These are phyloP conservation scores for Pinus albicaulis DNA, from an alignment of 75 land plant species.

Conservation along the genomic window DNA sequence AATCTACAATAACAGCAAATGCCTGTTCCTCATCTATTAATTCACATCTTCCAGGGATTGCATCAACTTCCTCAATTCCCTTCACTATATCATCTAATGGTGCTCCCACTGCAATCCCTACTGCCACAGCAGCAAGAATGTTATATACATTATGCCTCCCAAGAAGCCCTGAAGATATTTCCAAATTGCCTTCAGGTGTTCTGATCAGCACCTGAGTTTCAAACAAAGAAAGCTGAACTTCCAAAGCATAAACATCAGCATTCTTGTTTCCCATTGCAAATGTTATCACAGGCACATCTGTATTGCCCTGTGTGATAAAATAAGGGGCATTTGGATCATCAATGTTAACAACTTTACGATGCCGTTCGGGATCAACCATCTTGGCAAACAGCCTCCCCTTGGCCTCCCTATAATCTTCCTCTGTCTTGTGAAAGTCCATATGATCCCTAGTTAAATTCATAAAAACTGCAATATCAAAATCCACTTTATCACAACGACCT, in stretches of 20 bases:
- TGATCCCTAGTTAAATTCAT: conserved; percentile 61
- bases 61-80: conserved; percentile 91
- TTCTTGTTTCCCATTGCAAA: conserved; percentile 77
- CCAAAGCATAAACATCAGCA: conserved; percentile 72
- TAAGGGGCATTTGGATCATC: conserved; percentile 74
- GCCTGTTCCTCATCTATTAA: conserved; percentile 98
- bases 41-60: conserved; percentile 89
- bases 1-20: conserved; percentile 94
- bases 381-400: conserved; percentile 53
- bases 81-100: conserved; percentile 85
- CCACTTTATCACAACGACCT: conserved; percentile 74
- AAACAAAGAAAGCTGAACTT: conserved; percentile 70
- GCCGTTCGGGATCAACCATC: conserved; percentile 81
- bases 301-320: conserved; percentile 68
- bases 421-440: conserved; percentile 43
- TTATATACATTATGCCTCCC: conserved; percentile 80
- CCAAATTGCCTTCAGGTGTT: conserved; percentile 73
- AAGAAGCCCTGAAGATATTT: conserved; percentile 87
- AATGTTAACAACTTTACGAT: conserved; percentile 73
- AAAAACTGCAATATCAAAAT: conserved; percentile 92
- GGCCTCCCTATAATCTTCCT: conserved; percentile 58
- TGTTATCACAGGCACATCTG: conserved; percentile 78
- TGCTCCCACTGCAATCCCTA: conserved; percentile 82
- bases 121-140: conserved; percentile 79
- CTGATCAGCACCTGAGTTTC: conserved; percentile 80